phyloP scores from a whole-genome alignment of 2,329 filamentous ascomycete species.

The Talaromyces sp. region DNA sequence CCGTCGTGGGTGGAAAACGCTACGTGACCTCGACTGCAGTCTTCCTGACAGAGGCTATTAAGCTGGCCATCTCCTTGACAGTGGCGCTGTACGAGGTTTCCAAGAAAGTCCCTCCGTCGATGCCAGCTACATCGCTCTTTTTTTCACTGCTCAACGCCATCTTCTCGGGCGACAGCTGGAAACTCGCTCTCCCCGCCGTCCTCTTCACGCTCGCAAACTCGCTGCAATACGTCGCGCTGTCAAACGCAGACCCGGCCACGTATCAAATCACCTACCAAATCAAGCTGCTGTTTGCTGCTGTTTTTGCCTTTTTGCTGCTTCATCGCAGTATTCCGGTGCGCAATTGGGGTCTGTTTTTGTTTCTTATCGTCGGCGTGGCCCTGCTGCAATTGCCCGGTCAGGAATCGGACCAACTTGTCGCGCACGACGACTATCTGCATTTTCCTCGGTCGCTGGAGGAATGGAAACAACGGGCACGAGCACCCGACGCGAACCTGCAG shows the following conservation, averaged over 20 bases:
- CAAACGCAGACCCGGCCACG: conserved; percentile 84
- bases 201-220: conserved; percentile 90
- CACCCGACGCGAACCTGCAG: conserved; percentile 44
- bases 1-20: conserved; percentile 72
- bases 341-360: conserved; percentile 74
- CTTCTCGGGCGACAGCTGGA: conserved; percentile 90
- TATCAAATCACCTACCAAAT: conserved; percentile 93
- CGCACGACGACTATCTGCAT: conserved; percentile 44
- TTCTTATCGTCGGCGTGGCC: conserved; percentile 76
- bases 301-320: conserved; percentile 78
- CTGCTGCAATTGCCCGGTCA: conserved; percentile 74
- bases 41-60: conserved; percentile 87
- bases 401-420: conserved; percentile 45
- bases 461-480: conserved; percentile 54
- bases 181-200: conserved; percentile 79
- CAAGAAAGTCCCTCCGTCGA: conserved; percentile 67
- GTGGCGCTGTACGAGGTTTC: conserved; percentile 87
- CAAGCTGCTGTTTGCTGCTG: conserved; percentile 84
- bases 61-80: conserved; percentile 78
- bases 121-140: conserved; percentile 74
- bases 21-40: conserved; percentile 94
- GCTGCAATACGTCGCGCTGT: conserved; percentile 87
- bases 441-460: conserved; percentile 77
- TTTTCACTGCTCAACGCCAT: conserved; percentile 73
- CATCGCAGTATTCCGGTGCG: conserved; percentile 63